These are phyloP conservation scores for Amanita subjunquillea DNA, from an alignment of 768 basidiomycete species.

Conservation along the genomic window DNA sequence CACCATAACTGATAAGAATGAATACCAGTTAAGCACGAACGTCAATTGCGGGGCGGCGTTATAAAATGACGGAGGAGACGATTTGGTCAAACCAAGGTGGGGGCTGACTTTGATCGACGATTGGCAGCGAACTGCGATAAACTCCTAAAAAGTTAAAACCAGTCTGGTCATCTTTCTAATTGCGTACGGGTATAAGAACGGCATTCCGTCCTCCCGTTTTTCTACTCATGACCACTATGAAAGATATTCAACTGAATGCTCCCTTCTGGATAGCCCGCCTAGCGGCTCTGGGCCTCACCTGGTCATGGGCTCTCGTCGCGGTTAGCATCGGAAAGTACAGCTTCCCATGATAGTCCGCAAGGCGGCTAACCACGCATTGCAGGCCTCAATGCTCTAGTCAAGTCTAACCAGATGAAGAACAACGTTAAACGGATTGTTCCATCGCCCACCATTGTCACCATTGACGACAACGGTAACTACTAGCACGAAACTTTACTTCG, in stretches of 20 bases:
- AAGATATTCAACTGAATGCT: neutral
- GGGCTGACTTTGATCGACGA: too few relatives aligned
- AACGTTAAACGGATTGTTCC: slow-evolving; percentile 10
- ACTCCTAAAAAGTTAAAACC: too few relatives aligned
- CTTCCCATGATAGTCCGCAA: neutral
- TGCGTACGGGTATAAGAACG: too few relatives aligned
- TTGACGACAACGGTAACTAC: slow-evolving; percentile 12
- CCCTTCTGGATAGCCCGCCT: neutral
- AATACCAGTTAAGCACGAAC: too few relatives aligned
- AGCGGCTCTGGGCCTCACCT: slow-evolving; percentile 18
- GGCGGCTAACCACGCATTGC: neutral
- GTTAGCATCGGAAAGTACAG: slow-evolving; percentile 11
- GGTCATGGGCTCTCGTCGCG: slow-evolving; percentile 18
- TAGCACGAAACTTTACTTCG: neutral
- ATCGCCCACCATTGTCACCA: slow-evolving; percentile 8
- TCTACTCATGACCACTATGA: too few relatives aligned
- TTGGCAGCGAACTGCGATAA: too few relatives aligned
- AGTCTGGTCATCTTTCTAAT: too few relatives aligned
- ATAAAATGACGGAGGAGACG: too few relatives aligned
- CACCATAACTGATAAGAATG: too few relatives aligned
- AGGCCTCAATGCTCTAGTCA: slow-evolving; percentile 17
- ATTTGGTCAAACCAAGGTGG: too few relatives aligned
- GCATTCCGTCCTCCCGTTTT: neutral
- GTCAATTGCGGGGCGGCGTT: too few relatives aligned
- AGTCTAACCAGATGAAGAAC: slow-evolving; percentile 13